phyloP scores from a whole-genome alignment of 2,329 filamentous ascomycete species.

The Diaporthe ampelina region DNA sequence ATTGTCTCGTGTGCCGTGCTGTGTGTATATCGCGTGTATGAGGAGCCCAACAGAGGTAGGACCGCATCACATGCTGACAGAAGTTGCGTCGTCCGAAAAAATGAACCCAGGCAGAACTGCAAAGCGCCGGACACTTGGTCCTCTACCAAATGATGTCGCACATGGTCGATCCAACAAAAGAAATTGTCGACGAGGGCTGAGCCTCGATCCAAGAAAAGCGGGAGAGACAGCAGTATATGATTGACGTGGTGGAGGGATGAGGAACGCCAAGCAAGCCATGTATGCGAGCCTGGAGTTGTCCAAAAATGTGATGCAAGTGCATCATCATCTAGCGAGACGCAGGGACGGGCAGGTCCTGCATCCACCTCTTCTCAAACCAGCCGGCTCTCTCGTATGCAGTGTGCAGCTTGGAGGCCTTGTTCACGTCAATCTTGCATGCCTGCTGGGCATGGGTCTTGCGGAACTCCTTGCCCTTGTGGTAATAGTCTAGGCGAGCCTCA shows the following conservation, averaged over 20 bases:
- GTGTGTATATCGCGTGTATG: slow-evolving; percentile 33
- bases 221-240: not conserved
- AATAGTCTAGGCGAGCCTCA: slow-evolving; percentile 77
- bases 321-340: not conserved
- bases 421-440: slow-evolving; percentile 98
- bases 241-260: not conserved
- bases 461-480: slow-evolving; percentile 82
- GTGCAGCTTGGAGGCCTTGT: slow-evolving; percentile 96
- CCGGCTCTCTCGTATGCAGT: slow-evolving; percentile 88
- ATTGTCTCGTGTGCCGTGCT: slow-evolving; percentile 40
- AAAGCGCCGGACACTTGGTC: slow-evolving; percentile 5
- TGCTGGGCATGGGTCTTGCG: slow-evolving; percentile 96
- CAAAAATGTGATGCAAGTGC: too few species aligned
- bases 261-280: too few species aligned
- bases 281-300: too few species aligned
- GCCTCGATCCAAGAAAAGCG: not conserved
- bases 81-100: not conserved
- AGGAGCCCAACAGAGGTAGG: not conserved
- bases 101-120: not conserved
- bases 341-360: slow-evolving; percentile 47
- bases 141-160: slow-evolving; percentile 15
- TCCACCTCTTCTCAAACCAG: slow-evolving; percentile 76
- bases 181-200: not conserved
- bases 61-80: slow-evolving; percentile 9
- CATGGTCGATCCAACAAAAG: not conserved